These are phyloP conservation scores for Tolypocladium album DNA, from an alignment of 2,329 filamentous ascomycete genomes.

Conservation along the genomic window DNA sequence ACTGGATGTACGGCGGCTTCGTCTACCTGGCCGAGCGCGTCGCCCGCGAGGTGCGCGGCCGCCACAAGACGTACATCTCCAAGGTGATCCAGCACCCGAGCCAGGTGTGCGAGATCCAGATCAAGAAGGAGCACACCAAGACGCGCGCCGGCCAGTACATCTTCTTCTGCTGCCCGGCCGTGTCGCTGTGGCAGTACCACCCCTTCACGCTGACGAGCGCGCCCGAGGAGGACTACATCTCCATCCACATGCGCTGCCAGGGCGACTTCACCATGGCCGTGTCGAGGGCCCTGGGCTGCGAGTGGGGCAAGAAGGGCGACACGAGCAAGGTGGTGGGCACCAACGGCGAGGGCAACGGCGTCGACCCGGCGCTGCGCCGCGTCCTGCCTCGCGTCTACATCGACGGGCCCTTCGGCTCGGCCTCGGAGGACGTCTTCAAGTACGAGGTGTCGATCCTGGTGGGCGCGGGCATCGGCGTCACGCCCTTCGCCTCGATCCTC, in stretches of 20 bases:
- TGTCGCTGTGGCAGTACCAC: constrained; percentile 83
- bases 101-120: constrained; percentile 83
- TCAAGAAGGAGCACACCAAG: constrained; percentile 82
- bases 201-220: constrained; percentile 80
- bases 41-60: constrained; percentile 66
- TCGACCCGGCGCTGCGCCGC: constrained; percentile 60
- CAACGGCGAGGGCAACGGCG: constrained; percentile 43
- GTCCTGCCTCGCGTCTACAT: constrained; percentile 73
- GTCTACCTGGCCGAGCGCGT: constrained; percentile 71
- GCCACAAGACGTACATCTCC: constrained; percentile 76
- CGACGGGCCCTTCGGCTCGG: constrained; percentile 76
- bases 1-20: constrained; percentile 78
- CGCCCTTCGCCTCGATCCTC: constrained; percentile 76
- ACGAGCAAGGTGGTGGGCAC: constrained; percentile 61
- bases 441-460: constrained; percentile 73
- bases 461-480: constrained; percentile 74
- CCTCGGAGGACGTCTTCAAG: constrained; percentile 84
- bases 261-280: constrained; percentile 70
- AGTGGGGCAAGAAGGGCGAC: constrained; percentile 45
- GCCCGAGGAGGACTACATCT: constrained; percentile 84
- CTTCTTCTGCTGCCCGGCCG: constrained; percentile 76
- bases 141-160: constrained; percentile 79
- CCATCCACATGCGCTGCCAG: constrained; percentile 73
- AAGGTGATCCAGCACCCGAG: constrained; percentile 86
- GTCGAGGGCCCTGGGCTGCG: constrained; percentile 63